Evolutionary conservation across 2,329 filamentous ascomycete genomes (phyloP).

Genomic region (Penicillium aurantiogriseum): DNA sequence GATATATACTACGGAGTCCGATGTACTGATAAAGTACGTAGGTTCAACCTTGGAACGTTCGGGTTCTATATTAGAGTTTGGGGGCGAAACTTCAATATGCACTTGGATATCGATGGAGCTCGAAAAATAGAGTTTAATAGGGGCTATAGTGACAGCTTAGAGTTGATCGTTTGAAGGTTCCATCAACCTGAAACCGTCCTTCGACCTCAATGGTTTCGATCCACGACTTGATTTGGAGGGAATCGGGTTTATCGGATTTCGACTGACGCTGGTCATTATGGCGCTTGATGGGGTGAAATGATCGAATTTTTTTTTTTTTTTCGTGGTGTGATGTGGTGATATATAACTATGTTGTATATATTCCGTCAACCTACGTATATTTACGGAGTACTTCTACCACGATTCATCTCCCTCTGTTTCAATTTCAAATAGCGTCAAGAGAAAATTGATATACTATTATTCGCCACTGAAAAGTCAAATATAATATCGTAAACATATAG

Average conservation of each 20-base stretch:
- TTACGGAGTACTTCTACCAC: background rate
- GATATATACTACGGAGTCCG: background rate
- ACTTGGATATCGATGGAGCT: background rate
- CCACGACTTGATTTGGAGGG: background rate
- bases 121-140: background rate
- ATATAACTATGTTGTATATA: no score
- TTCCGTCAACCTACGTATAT: background rate
- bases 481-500: background rate
- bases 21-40: background rate
- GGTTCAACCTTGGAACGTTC: background rate
- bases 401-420: background rate
- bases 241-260: background rate
- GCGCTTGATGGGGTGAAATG: background rate
- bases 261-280: no score
- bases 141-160: background rate
- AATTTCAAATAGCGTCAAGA: background rate
- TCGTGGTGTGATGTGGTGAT: background rate
- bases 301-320: background rate
- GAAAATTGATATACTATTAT: background rate
- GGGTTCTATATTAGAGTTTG: background rate
- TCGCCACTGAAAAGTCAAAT: background rate
- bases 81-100: background rate
- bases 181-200: background rate
- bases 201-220: background rate
- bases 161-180: background rate